Evolutionary conservation across 2,329 filamentous ascomycete genomes (phyloP).

Genomic region (Cryphonectria carpinicola): DNA sequence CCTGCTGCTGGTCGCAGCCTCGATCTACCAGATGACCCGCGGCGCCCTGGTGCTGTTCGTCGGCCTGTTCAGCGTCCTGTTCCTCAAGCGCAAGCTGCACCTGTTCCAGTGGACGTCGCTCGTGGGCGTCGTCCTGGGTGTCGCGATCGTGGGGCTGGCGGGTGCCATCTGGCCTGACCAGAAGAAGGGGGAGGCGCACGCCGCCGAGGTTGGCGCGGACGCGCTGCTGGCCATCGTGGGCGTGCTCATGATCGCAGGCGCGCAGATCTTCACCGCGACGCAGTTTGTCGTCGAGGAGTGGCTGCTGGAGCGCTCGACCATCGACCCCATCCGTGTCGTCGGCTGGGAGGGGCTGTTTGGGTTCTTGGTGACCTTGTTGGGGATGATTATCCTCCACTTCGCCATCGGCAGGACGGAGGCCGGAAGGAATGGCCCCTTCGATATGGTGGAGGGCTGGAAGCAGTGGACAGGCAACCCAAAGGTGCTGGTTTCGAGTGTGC

Average conservation of each 20-base stretch:
- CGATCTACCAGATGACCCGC: slow-evolving; percentile 98
- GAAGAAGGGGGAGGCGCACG: slow-evolving; percentile 48
- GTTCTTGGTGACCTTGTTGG: slow-evolving; percentile 75
- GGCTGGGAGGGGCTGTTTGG: slow-evolving; percentile 97
- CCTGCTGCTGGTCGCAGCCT: slow-evolving; percentile 88
- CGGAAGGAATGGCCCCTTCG: slow-evolving; percentile 84
- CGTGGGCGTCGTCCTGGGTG: slow-evolving; percentile 83
- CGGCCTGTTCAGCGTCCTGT: slow-evolving; percentile 90
- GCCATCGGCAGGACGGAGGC: slow-evolving; percentile 73
- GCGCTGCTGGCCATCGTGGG: slow-evolving; percentile 76
- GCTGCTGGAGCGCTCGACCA: slow-evolving; percentile 69
- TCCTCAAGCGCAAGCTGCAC: slow-evolving; percentile 77
- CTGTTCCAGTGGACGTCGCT: slow-evolving; percentile 94
- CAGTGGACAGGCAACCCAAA: slow-evolving; percentile 74
- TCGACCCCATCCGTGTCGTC: slow-evolving; percentile 86
- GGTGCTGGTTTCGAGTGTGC: slow-evolving; percentile 75
- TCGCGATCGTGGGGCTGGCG: slow-evolving; percentile 86
- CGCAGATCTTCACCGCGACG: slow-evolving; percentile 94
- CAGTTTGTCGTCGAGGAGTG: slow-evolving; percentile 97
- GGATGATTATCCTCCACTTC: slow-evolving; percentile 80
- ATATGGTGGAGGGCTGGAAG: slow-evolving; percentile 81
- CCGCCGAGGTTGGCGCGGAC: slow-evolving; percentile 46
- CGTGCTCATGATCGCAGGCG: slow-evolving; percentile 86
- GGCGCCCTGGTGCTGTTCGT: slow-evolving; percentile 95
- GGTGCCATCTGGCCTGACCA: slow-evolving; percentile 78